These are phyloP conservation scores for Silene latifolia DNA, from an alignment of 148 eudicot species.

Conservation along the genomic window DNA sequence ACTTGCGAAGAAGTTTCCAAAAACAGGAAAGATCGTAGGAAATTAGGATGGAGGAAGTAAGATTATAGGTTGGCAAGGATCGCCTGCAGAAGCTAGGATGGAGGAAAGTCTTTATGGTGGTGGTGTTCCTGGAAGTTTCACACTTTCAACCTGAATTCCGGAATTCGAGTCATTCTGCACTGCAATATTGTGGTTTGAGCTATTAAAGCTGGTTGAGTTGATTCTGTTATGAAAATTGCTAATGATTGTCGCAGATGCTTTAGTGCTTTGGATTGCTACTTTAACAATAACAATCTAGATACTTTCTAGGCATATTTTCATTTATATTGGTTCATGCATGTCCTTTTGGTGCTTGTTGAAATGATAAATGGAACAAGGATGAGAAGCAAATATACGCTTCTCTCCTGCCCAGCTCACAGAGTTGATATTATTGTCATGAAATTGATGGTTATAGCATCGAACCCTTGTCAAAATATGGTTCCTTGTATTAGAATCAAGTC, in stretches of 20 bases:
- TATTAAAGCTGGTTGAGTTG: not conserved
- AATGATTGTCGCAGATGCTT: not conserved
- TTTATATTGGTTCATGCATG: no score
- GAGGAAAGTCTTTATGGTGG: not conserved
- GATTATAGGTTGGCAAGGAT: not conserved
- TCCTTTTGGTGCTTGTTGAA: not conserved
- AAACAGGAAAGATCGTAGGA: no score
- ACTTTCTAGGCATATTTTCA: not conserved
- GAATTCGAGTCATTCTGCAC: not conserved
- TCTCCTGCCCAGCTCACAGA: not conserved
- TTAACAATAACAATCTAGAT: not conserved
- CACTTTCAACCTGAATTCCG: not conserved
- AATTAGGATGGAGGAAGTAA: not conserved
- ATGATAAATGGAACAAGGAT: not conserved
- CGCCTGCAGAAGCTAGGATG: not conserved
- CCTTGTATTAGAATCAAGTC: no score
- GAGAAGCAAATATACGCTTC: constrained; percentile 3
- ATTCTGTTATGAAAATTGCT: not conserved
- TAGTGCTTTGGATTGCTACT: not conserved
- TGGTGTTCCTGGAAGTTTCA: not conserved
- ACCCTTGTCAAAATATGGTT: no score
- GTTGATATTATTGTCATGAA: no score
- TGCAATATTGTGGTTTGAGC: not conserved
- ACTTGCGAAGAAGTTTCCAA: no score
- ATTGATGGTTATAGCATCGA: no score